phyloP scores from a whole-genome alignment of 306 rosid genomes.

The Spatholobus suberectus region DNA sequence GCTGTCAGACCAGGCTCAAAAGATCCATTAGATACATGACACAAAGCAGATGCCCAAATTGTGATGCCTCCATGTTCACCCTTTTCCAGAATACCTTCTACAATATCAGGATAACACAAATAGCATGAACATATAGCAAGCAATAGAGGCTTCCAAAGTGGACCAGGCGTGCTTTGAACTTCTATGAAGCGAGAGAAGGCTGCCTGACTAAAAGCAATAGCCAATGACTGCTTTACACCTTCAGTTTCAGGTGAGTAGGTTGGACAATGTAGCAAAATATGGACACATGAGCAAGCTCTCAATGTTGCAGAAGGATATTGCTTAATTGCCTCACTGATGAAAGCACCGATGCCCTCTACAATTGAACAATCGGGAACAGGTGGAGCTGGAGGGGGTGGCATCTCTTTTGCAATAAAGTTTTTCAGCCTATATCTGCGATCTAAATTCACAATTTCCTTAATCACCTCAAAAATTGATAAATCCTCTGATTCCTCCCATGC shows the following conservation, averaged over 20 bases:
- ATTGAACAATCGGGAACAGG: constrained; percentile 80
- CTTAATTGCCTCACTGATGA: constrained; percentile 68
- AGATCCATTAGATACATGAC: constrained; percentile 59
- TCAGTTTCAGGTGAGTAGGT: constrained; percentile 67
- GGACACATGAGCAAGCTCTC: constrained; percentile 89
- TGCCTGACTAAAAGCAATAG: constrained; percentile 60
- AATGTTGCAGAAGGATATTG: constrained; percentile 85
- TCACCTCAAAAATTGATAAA: constrained; percentile 76
- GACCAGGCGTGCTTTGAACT: constrained; percentile 55
- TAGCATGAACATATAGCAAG: constrained; percentile 87
- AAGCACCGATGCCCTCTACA: constrained; percentile 73
- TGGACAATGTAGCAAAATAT: constrained; percentile 70
- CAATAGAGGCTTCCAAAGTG: constrained; percentile 86
- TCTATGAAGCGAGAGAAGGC: constrained; percentile 65
- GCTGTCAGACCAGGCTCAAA: constrained; percentile 60
- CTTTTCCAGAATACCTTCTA: constrained; percentile 75
- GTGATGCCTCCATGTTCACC: constrained; percentile 61
- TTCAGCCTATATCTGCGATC: constrained; percentile 53
- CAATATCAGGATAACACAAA: constrained; percentile 74
- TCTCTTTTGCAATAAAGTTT: constrained; percentile 63
- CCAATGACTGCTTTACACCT: constrained; percentile 71
- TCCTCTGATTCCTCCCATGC: constrained; percentile 94
- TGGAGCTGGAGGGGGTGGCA: constrained; percentile 81
- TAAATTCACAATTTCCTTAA: constrained; percentile 72
- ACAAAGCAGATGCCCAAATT: constrained; percentile 77